Evolutionary conservation across 768 basidiomycete genomes (phyloP), one percentile per base, ranked within the genome.

Genomic region (Sutorius australiensis): DNA sequence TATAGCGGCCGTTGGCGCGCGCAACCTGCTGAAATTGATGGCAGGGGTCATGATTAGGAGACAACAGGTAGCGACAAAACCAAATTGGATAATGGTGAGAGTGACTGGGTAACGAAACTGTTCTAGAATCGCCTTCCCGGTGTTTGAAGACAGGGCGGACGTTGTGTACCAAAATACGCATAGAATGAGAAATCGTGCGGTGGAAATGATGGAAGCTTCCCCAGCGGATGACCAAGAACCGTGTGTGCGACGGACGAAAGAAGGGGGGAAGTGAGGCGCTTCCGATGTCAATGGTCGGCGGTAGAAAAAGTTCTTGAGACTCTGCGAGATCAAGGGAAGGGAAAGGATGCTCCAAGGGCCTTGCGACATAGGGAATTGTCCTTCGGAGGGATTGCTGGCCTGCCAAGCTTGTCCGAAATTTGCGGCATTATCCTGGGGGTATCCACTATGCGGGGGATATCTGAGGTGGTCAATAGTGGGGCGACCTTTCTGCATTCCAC

Each of bases 41-140:
- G 75, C 61, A 30, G 91, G 91, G 12, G 81, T 83, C 84, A 92
- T 92, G 75, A 87, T 82, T 46, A 95, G 72, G 46, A 91, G 75
- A 65, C 92, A 97, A 72, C 89, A 98, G 10, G 74, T 75, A 8
- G 92, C 89, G 45, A 98, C 88, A 68, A 98, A 97, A 59, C 86
- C 94, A 66, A 99, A 99, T 68, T 99, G 97, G 63, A 99, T 80
- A 66, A 99, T 92, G 36, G 97, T 99, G 66, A 99, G 83, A 56
- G 97, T 98, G 65, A 99, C 82, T 5, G 97, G 97, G 72, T 90
- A 98, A 48, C 85, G 82, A 72, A 98, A 99, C 61, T 88, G 86
- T 60, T 78, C 94, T 61, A 99, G 78, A 72, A 99, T 95, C 41
- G 87, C 81, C 68, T 99, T 99, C 52, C 95, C 97, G 1, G 95